Evolutionary conservation across 306 rosid genomes (phyloP), one percentile per base, ranked within the genome.

Genomic region (Leucaena leucocephala): DNA sequence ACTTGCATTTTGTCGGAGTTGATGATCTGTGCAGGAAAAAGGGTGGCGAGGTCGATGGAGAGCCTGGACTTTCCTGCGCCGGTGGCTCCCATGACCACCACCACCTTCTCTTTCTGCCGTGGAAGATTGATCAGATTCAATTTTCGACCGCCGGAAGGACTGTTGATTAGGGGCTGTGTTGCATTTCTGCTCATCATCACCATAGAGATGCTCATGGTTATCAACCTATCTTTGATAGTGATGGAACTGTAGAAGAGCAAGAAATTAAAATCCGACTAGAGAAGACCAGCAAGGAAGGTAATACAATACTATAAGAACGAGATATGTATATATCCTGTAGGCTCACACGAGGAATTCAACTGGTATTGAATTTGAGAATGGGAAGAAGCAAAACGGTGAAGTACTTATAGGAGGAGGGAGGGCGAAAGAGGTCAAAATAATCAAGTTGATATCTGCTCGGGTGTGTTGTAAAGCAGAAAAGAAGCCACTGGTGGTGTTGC

Each of bases 1-100:
- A 85, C 87, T 87, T 95, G 99, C 68, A 95, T 91, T 89, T 95
- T 95, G 76, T 95, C 99, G 0, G 99, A 85, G 88, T 95, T 95
- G 43, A 95, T 89, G 85, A 95, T 81, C 78, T 95, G 97, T 0
- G 96, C 86, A 0, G 84, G 82, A 34, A 91, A 91, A 46, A 22
- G 75, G 4, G 85, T 85, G 22, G 96, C 98, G 0, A 95, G 83
- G 83, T 91, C 96, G 39, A 93, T 68, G 2, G 99, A 91, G 1
- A 95, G 89, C 75, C 88, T 85, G 4, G 99, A 95, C 57, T 95
- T 95, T 0, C 99, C 99, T 0, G 98, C 77, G 2, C 97, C 99
- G 0, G 99, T 95, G 5, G 97, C 96, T 3, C 99, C 99, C 86
- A 91, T 87, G 66, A 95, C 79, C 22, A 95, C 57, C 44, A 95